phyloP scores from a whole-genome alignment of 148 eudicot species.

The Heliamphora exappendiculata region DNA sequence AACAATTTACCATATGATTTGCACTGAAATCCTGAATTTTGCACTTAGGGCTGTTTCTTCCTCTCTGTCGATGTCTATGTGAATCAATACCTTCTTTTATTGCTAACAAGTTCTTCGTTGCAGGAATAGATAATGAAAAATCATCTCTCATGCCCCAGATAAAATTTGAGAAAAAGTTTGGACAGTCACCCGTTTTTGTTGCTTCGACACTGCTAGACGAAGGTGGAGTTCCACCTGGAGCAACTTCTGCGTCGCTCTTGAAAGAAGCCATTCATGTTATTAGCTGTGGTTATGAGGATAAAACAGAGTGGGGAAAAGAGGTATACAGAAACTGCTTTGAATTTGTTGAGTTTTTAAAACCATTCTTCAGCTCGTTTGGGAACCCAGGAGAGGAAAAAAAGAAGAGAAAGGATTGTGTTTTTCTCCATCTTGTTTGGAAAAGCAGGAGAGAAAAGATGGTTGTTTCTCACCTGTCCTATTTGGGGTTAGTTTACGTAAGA shows the following conservation, averaged over 20 bases:
- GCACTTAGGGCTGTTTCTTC: not conserved
- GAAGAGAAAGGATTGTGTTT: too few relatives aligned
- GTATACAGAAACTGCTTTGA: constrained; percentile 23
- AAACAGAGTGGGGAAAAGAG: constrained; percentile 85
- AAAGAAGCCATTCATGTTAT: constrained; percentile 77
- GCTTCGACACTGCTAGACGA: constrained; percentile 61
- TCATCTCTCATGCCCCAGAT: constrained; percentile 59
- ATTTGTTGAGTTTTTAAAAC: too few relatives aligned
- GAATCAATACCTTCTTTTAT: not conserved
- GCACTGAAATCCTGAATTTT: not conserved
- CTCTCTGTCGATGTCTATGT: not conserved
- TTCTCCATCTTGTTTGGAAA: too few relatives aligned
- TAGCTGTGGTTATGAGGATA: constrained; percentile 72
- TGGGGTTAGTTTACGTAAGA: too few relatives aligned
- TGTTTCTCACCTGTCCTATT: too few relatives aligned
- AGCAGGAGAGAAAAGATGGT: too few relatives aligned
- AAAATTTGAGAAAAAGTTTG: constrained; percentile 66
- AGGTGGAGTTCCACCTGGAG: constrained; percentile 48
- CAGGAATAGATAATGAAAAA: constrained; percentile 60
- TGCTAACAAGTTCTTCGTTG: constrained; percentile 4
- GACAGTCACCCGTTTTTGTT: constrained; percentile 65
- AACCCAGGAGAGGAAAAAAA: too few relatives aligned
- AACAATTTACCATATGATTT: not conserved
- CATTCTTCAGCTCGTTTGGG: too few relatives aligned
- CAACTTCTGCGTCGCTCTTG: constrained; percentile 52